Evolutionary conservation across 176 grass and related monocot genomes (phyloP).

Genomic region (Oryza punctata): DNA sequence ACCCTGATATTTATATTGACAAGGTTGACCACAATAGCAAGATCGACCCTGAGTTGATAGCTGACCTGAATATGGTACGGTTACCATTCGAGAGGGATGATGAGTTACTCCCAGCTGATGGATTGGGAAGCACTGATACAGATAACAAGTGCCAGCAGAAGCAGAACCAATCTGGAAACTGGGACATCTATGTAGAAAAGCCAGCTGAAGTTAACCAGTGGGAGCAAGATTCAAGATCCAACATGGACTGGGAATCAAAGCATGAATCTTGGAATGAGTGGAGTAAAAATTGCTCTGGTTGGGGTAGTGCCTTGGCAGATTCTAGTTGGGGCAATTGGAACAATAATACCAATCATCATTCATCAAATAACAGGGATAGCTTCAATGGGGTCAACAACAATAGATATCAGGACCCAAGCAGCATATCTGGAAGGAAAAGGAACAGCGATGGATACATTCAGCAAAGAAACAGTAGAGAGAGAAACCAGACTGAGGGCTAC

Average conservation of each 20-base stretch:
- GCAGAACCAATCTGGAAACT: constrained; percentile 48
- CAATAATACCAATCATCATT: constrained; percentile 15
- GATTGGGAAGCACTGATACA: not conserved
- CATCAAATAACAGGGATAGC: constrained; percentile 17
- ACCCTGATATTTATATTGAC: constrained; percentile 48
- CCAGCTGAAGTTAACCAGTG: constrained; percentile 41
- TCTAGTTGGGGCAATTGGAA: not conserved
- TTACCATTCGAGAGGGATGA: constrained; percentile 33
- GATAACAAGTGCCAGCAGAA: constrained; percentile 7
- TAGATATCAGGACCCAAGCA: constrained; percentile 33
- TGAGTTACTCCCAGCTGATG: constrained; percentile 6
- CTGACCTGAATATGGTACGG: constrained; percentile 34
- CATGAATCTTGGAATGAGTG: constrained; percentile 25
- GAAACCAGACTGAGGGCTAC: constrained; percentile 28
- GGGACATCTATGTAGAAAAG: constrained; percentile 49
- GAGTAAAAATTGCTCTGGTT: constrained; percentile 36
- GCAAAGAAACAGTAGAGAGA: constrained; percentile 25
- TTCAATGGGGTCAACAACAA: constrained; percentile 15
- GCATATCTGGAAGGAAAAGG: constrained; percentile 41
- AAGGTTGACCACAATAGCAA: constrained; percentile 30
- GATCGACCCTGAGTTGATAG: constrained; percentile 44
- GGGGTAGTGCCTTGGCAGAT: constrained; percentile 27
- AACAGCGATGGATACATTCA: constrained; percentile 17
- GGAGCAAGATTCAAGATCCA: constrained; percentile 30
- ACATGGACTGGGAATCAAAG: constrained; percentile 29